Conservation (phyloP, 305 asterid genomes). For the Fraxinus latifolia region DNA sequence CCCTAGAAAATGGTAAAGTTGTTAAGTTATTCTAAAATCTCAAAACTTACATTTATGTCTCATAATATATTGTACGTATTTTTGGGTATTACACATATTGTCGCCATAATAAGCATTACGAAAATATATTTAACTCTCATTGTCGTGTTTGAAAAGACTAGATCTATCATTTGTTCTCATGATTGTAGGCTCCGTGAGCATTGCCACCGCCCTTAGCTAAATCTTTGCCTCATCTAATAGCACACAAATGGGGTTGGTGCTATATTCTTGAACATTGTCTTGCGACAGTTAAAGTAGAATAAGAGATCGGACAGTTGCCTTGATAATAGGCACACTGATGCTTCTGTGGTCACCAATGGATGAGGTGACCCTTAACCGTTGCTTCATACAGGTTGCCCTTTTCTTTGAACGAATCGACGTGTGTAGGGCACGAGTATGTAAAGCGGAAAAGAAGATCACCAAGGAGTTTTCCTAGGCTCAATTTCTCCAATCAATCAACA, state of each 20-base stretch:
- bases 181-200: background rate
- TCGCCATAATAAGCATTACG: background rate
- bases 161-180: background rate
- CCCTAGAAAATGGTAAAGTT: too few relatives aligned
- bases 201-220: background rate
- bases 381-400: background rate
- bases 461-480: too few relatives aligned
- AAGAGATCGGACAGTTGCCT: too few relatives aligned
- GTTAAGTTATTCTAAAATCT: too few relatives aligned
- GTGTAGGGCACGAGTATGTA: background rate
- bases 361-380: background rate
- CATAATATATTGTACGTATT: too few relatives aligned
- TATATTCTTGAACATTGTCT: background rate
- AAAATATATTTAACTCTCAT: background rate
- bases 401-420: too few relatives aligned
- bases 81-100: background rate
- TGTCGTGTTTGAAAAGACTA: background rate
- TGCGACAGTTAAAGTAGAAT: background rate
- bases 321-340: background rate
- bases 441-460: too few relatives aligned
- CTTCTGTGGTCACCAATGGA: background rate
- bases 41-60: too few relatives aligned
- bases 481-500: too few relatives aligned
- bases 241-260: background rate
- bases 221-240: background rate